A percentile compares a stretch with the other conserved stretches of the same genome.
phyloP scores from a whole-genome alignment of 805 yeast genomes.

The Ogataea glucozyma region DNA sequence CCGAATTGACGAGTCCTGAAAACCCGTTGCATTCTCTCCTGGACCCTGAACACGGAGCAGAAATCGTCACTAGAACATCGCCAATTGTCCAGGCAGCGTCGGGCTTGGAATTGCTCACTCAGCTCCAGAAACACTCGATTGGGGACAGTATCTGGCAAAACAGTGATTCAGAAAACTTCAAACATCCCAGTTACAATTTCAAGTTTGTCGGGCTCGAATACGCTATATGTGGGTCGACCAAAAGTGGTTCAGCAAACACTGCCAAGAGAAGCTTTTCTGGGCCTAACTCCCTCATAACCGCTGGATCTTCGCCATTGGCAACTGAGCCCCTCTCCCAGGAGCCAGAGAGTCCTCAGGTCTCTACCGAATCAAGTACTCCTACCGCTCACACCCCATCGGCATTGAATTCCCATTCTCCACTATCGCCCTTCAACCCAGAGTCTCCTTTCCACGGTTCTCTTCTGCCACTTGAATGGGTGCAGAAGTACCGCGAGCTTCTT shows the following conservation, averaged over 20 bases:
- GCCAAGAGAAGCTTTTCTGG: slow-evolving; percentile 2
- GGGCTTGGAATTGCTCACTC: slow-evolving; percentile 33
- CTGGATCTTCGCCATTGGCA: neutral
- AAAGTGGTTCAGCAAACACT: too few species aligned
- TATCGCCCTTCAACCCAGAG: slow-evolving; percentile 48
- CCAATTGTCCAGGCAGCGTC: slow-evolving; percentile 30
- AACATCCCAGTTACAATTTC: slow-evolving; percentile 31
- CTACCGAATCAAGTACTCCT: too few species aligned
- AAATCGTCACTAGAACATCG: slow-evolving; percentile 15
- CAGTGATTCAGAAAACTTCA: slow-evolving; percentile 17
- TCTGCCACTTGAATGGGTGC: slow-evolving; percentile 51
- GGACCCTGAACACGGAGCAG: slow-evolving; percentile 13
- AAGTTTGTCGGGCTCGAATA: slow-evolving; percentile 33
- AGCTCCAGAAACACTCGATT: slow-evolving; percentile 32
- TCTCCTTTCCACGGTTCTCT: slow-evolving; percentile 44
- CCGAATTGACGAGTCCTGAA: neutral
- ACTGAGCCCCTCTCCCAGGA: too few species aligned
- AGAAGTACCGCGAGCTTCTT: slow-evolving; percentile 46
- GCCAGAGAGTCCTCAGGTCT: too few species aligned
- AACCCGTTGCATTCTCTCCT: slow-evolving; percentile 13
- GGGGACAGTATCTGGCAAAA: slow-evolving; percentile 25
- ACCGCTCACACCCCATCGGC: too few species aligned
- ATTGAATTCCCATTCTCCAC: slow-evolving; percentile 24
- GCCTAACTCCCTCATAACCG: neutral
- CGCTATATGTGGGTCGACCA: neutral